Conservation (phyloP, 768 basidiomycete species). For the Psilocybe subaeruginosa region DNA sequence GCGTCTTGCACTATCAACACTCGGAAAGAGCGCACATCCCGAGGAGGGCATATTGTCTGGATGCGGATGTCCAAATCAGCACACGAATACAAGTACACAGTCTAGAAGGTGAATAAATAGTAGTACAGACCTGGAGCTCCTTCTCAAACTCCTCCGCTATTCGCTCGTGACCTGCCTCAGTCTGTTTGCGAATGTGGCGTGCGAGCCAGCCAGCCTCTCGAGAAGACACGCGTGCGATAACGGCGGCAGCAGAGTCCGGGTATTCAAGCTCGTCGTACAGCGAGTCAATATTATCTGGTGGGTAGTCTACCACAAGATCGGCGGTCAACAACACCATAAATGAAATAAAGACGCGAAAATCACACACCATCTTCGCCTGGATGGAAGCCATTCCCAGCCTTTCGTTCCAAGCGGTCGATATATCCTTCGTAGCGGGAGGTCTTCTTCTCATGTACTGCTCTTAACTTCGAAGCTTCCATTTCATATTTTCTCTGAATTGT, state of each 20-base stretch:
- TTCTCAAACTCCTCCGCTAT: conserved; percentile 65
- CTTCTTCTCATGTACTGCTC: conserved; percentile 59
- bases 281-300: conserved; percentile 53
- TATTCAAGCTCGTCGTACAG: conserved; percentile 72
- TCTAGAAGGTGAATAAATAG: not conserved
- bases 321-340: too few species aligned
- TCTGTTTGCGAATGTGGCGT: conserved; percentile 48
- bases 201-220: conserved; percentile 69
- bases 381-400: conserved; percentile 49
- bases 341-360: not conserved
- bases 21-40: conserved; percentile 77
- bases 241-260: conserved; percentile 41
- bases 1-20: conserved; percentile 72
- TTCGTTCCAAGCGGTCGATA: conserved; percentile 64
- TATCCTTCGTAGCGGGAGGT: conserved; percentile 57
- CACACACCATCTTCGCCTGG: conserved; percentile 43
- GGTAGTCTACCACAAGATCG: conserved; percentile 30
- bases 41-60: conserved; percentile 67
- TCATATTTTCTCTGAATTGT: conserved; percentile 56
- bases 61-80: not conserved
- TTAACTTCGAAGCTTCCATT: conserved; percentile 58
- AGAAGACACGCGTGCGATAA: conserved; percentile 43
- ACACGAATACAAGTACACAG: not conserved
- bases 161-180: conserved; percentile 51
- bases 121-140: conserved; percentile 65